Conservation (phyloP, 2,329 filamentous ascomycete species). For the Dryadomyces quercus-mongolicae region DNA sequence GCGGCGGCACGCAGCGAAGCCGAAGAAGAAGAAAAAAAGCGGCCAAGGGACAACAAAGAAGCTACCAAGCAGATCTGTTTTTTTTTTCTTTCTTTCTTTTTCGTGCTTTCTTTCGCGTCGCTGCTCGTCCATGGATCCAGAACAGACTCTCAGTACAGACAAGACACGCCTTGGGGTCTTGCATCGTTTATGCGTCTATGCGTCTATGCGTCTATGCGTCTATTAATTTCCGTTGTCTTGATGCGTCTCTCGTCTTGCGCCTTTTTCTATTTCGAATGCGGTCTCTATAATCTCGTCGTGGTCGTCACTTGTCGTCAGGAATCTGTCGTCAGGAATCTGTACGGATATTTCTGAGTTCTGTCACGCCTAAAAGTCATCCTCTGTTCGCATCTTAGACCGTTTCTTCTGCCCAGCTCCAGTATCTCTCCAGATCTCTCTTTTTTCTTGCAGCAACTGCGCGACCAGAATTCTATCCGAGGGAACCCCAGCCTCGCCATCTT, state of each 20-base stretch:
- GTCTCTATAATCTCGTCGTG: not conserved
- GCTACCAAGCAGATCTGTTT: conserved; percentile 1
- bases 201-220: not conserved
- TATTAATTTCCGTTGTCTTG: conserved; percentile 1
- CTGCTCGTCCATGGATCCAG: conserved; percentile 1
- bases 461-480: not conserved
- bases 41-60: conserved; percentile 1
- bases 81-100: not conserved
- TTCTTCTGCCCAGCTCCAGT: not conserved
- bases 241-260: not conserved
- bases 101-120: not conserved
- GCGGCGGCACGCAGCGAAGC: not conserved
- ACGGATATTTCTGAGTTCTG: not conserved
- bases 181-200: not conserved
- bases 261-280: not conserved
- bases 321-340: conserved; percentile 2
- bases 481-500: not conserved
- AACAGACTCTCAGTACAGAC: conserved; percentile 3
- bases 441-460: not conserved
- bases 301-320: conserved; percentile 3
- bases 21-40: not conserved
- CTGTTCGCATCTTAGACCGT: not conserved
- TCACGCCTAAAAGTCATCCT: not conserved
- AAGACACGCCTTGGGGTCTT: not conserved
- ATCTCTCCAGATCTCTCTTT: too few species aligned